Evolutionary conservation across 179 eudicot genomes (phyloP), one percentile per base, ranked within the genome.

Genomic region (Spergularia azorica): DNA sequence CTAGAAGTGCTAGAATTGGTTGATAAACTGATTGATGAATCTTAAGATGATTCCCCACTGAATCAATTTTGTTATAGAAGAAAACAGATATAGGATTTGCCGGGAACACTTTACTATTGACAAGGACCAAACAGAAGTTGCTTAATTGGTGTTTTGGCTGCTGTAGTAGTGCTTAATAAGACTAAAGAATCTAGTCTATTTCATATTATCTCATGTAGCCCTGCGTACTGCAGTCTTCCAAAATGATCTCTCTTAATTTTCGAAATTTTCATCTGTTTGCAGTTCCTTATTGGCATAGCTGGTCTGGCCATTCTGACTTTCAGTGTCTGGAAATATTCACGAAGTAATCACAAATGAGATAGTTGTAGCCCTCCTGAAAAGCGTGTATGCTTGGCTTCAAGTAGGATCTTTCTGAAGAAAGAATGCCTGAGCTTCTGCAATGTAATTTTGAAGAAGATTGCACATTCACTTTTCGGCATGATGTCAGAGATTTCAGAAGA

Each of bases 221-320:
- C 18, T 55, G 64, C 50, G 3, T 54, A 67, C 17, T 59, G 74
- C 39, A n/a, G 17, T 3, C 52, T 21, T 61, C 4, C 16, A 5
- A 7, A 41, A 41, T 8, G 12, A 6, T 20, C 0, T 20, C n/a
- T 57, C 70, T 48, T 43, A 68, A 66, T 15, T 36, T 15, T 4
- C 3, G 46, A 32, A 58, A 66, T 51, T 74, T 63, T 59, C 73
- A 12, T 78, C 26, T 26, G 56, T 13, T 46, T 56, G 81, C 94
- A 93, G 97, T 78, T 88, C 76, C 63, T 87, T 73, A 86, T 80
- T 17, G 90, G 90, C 79, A 68, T 90, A 55, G 96, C 97, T 71
- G 89, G 96, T 69, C 72, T 89, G 46, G 77, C 93, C 17, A 79
- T 93, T 80, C 67, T 93, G 80, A 87, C 76, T 48, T 76, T 90